Percentiles rank a stretch among this genome's conserved stretches.
These are phyloP conservation scores for Oxyria digyna DNA, from an alignment of 148 eudicot species.

Conservation along the genomic window DNA sequence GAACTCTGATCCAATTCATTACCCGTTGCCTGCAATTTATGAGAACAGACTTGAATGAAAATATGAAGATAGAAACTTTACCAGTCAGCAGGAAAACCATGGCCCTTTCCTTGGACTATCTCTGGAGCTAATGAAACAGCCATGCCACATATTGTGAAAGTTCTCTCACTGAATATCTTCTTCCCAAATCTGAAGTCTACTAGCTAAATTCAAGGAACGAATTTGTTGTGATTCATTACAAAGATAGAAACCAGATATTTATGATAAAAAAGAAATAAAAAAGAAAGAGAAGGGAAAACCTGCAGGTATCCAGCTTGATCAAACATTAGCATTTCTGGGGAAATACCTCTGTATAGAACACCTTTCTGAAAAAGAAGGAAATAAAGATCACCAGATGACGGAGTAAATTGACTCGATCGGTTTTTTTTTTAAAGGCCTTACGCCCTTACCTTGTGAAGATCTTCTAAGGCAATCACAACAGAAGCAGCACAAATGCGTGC, in stretches of 20 bases:
- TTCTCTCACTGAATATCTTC: conserved; percentile 61
- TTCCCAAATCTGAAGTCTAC: conserved; percentile 96
- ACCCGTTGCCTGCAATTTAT: too few species aligned
- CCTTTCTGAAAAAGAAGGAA: conserved; percentile 43
- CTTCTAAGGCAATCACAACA: conserved; percentile 57
- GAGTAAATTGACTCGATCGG: too few species aligned
- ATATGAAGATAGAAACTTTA: conserved; percentile 16
- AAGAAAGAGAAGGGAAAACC: conserved; percentile 26
- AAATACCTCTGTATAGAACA: conserved; percentile 77
- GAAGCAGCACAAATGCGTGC: conserved; percentile 82
- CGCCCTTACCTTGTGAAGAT: conserved; percentile 60
- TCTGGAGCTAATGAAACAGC: conserved; percentile 92
- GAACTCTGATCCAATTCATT: neutral
- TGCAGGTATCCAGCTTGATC: conserved; percentile 73
- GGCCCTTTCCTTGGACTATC: conserved; percentile 90
- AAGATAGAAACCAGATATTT: neutral
- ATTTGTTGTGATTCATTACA: neutral
- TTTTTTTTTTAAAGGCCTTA: neutral
- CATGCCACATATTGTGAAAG: conserved; percentile 85
- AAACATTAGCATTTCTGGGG: conserved; percentile 79
- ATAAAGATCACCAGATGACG: neutral
- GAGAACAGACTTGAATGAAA: neutral
- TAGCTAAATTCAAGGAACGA: conserved; percentile 32
- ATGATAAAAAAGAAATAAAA: neutral
- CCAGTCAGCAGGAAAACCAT: conserved; percentile 89